Evolutionary conservation across 176 grass and related monocot genomes (phyloP).

Genomic region (Stipa capillata): DNA sequence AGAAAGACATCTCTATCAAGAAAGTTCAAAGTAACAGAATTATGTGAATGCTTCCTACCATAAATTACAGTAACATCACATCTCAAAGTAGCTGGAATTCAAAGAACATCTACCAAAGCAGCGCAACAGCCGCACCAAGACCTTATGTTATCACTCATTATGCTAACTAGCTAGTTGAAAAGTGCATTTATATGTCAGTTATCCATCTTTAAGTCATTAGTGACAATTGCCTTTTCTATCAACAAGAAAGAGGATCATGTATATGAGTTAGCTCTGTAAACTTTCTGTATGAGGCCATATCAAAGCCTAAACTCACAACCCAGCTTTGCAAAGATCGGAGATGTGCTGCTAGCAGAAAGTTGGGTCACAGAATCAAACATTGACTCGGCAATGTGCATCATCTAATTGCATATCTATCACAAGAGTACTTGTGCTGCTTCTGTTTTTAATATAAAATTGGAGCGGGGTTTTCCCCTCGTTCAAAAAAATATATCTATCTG

Average conservation of each 20-base stretch:
- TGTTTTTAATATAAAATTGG: too few species aligned
- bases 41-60: background rate
- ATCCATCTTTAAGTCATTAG: background rate
- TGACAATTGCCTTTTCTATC: background rate
- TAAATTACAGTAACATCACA: background rate
- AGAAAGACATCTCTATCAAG: background rate
- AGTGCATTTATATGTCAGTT: background rate
- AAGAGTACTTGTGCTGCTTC: too few species aligned
- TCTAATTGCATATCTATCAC: background rate
- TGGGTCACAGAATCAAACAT: too few species aligned
- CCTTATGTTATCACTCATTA: background rate
- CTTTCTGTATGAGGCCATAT: background rate
- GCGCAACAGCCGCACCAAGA: background rate
- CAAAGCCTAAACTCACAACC: too few species aligned
- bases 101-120: background rate
- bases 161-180: background rate
- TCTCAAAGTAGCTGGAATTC: background rate
- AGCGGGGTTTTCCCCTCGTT: too few species aligned
- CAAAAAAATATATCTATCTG: too few species aligned
- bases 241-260: background rate
- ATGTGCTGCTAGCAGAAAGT: background rate
- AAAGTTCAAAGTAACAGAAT: background rate
- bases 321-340: background rate
- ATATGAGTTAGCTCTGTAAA: background rate
- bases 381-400: background rate